Conservation (phyloP, 352 stramenopile genomes). For the Thalassiosira mediterranea region DNA sequence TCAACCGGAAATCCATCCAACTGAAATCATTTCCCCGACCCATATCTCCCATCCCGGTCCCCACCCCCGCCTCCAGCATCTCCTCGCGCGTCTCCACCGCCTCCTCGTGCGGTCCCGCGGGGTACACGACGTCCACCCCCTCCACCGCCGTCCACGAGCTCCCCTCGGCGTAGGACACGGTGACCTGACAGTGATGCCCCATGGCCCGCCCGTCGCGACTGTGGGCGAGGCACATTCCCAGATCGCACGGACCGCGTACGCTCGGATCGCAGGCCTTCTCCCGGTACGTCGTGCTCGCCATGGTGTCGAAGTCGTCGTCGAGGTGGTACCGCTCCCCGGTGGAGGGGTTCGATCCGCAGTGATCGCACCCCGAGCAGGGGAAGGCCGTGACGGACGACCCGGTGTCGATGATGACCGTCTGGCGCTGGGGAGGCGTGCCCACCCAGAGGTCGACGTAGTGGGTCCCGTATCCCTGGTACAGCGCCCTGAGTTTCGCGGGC, state of each 20-base stretch:
- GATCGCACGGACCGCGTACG: not conserved
- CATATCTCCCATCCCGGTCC: slow-evolving; percentile 21
- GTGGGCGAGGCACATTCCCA: not conserved
- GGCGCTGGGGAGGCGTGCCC: slow-evolving; percentile 82
- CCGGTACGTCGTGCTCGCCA: slow-evolving; percentile 47
- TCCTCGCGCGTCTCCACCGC: slow-evolving; percentile 11
- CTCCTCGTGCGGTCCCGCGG: slow-evolving; percentile 29
- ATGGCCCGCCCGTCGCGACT: not conserved
- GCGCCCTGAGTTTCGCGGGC: slow-evolving; percentile 5
- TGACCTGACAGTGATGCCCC: slow-evolving; percentile 20
- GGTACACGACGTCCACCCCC: slow-evolving; percentile 36
- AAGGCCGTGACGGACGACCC: slow-evolving; percentile 95
- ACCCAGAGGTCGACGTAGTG: slow-evolving; percentile 87
- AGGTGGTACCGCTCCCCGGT: slow-evolving; percentile 75
- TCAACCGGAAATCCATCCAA: slow-evolving; percentile 71
- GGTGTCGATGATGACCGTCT: slow-evolving; percentile 96
- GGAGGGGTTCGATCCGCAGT: slow-evolving; percentile 82
- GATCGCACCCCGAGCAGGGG: slow-evolving; percentile 89
- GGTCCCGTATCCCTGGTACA: slow-evolving; percentile 83
- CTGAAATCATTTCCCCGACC: slow-evolving; percentile 14
- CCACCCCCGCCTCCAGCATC: slow-evolving; percentile 20
- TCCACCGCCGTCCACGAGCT: slow-evolving; percentile 51
- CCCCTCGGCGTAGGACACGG: slow-evolving; percentile 62
- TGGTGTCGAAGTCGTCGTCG: slow-evolving; percentile 83
- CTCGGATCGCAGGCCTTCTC: slow-evolving; percentile 19